These are phyloP conservation scores for Ophiocordyceps australis DNA, from an alignment of 2,329 filamentous ascomycete species.

Conservation along the genomic window DNA sequence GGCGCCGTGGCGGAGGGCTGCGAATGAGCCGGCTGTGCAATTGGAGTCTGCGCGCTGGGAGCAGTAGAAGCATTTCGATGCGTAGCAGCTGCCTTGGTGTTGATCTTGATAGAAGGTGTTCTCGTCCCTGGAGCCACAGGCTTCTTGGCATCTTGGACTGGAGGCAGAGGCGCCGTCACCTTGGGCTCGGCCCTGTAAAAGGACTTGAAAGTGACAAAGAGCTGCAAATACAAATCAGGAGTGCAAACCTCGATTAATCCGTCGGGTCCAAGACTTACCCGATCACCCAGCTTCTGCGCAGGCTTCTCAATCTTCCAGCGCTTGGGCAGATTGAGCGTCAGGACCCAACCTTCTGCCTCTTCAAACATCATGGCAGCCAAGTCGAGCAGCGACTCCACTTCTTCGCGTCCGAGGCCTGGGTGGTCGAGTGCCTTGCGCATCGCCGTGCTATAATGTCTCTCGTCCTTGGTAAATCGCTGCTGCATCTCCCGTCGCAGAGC, in stretches of 20 bases:
- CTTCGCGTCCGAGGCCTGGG: constrained; percentile 16
- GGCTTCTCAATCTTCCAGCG: constrained; percentile 19
- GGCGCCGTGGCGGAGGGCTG: constrained; percentile 4
- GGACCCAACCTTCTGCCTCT: constrained; percentile 20
- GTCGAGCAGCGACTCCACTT: constrained; percentile 22
- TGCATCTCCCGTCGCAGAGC: constrained; percentile 25
- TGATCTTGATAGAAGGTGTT: constrained; percentile 20
- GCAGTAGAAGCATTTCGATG: too few relatives aligned
- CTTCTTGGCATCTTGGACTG: constrained; percentile 10
- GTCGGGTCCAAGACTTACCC: constrained; percentile 9
- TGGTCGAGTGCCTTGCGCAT: constrained; percentile 24
- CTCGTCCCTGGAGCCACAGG: constrained; percentile 10
- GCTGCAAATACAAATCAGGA: constrained; percentile 8
- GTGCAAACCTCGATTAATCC: too few relatives aligned
- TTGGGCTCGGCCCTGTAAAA: constrained; percentile 18
- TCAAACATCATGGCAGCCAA: constrained; percentile 28
- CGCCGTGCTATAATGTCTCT: constrained; percentile 19
- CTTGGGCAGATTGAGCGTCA: constrained; percentile 22
- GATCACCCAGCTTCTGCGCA: constrained; percentile 14
- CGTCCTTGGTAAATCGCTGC: constrained; percentile 18
- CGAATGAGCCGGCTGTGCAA: too few relatives aligned
- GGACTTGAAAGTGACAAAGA: constrained; percentile 18
- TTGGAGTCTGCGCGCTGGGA: too few relatives aligned
- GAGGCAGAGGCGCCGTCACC: constrained; percentile 5
- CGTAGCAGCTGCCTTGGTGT: constrained; percentile 11